Conservation (phyloP, 164 flowering plant genomes). For the Saururus chinensis region DNA sequence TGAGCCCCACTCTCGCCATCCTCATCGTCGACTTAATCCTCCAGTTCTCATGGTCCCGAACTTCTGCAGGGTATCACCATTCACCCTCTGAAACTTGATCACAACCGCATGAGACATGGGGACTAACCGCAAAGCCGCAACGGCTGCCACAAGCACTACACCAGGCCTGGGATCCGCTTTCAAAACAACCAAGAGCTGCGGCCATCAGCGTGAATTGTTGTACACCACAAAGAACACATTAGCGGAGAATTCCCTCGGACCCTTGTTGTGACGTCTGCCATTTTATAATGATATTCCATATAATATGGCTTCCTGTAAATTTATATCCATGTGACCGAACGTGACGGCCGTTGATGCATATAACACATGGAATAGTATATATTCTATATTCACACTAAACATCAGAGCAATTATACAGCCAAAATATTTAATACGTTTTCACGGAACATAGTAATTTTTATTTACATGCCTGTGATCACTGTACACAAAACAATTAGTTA, state of each 20-base stretch:
- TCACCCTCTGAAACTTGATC: slow-evolving; percentile 62
- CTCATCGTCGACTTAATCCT: slow-evolving; percentile 5
- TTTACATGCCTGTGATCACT: too few species aligned
- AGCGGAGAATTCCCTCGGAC: background rate
- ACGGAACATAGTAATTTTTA: too few species aligned
- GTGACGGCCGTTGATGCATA: too few species aligned
- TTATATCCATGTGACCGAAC: too few species aligned
- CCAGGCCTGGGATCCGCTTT: slow-evolving; percentile 76
- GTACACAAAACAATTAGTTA: too few species aligned
- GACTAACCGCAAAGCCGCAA: slow-evolving; percentile 72
- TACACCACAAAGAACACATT: background rate
- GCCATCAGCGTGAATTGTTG: slow-evolving; percentile 15
- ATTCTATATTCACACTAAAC: too few species aligned
- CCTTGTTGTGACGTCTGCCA: too few species aligned
- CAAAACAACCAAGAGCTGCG: slow-evolving; percentile 46
- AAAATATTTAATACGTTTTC: too few species aligned
- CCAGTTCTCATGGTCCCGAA: background rate
- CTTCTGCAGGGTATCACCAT: slow-evolving; percentile 4
- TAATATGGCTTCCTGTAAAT: too few species aligned
- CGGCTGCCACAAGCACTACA: slow-evolving; percentile 93
- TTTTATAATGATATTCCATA: too few species aligned
- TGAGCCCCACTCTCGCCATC: slow-evolving; percentile 5
- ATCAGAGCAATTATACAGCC: too few species aligned
- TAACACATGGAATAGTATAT: too few species aligned
- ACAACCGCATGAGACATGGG: slow-evolving; percentile 82